Evolutionary conservation across 768 basidiomycete species (phyloP).

Genomic region (Mycena sanguinolenta): DNA sequence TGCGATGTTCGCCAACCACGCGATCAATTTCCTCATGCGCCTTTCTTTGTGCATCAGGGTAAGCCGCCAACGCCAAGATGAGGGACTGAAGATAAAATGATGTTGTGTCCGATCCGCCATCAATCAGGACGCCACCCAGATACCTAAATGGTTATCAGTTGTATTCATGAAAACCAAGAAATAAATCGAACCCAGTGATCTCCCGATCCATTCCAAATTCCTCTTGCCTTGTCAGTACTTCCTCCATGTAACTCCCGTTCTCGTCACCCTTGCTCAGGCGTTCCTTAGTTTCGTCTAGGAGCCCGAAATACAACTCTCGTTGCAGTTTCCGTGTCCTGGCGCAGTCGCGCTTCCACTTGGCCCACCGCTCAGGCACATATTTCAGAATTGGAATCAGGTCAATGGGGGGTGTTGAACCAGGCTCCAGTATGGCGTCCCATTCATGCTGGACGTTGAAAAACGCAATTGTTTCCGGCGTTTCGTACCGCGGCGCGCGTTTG

Average conservation of each 20-base stretch:
- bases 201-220: constrained; percentile 24
- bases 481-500: constrained; percentile 45
- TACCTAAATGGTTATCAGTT: constrained; percentile 37
- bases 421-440: constrained; percentile 45
- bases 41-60: constrained; percentile 44
- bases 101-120: constrained; percentile 49
- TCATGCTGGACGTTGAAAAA: constrained; percentile 45
- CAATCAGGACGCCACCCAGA: constrained; percentile 47
- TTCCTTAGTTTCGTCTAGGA: constrained; percentile 44
- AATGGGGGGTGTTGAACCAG: constrained; percentile 51
- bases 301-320: constrained; percentile 44
- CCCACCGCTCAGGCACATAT: constrained; percentile 51
- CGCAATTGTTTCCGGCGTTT: constrained; percentile 40
- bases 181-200: constrained; percentile 24
- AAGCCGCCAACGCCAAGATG: constrained; percentile 41
- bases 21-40: constrained; percentile 46
- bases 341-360: constrained; percentile 48
- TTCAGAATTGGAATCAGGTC: constrained; percentile 50
- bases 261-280: constrained; percentile 42
- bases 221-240: constrained; percentile 38
- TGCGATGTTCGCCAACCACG: constrained; percentile 41
- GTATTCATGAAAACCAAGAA: background rate
- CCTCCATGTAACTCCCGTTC: constrained; percentile 51
- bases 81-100: constrained; percentile 42
- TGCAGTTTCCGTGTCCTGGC: constrained; percentile 41